Conservation (phyloP, 257 asterid species). For the Nicotiana tomentosiformis region DNA sequence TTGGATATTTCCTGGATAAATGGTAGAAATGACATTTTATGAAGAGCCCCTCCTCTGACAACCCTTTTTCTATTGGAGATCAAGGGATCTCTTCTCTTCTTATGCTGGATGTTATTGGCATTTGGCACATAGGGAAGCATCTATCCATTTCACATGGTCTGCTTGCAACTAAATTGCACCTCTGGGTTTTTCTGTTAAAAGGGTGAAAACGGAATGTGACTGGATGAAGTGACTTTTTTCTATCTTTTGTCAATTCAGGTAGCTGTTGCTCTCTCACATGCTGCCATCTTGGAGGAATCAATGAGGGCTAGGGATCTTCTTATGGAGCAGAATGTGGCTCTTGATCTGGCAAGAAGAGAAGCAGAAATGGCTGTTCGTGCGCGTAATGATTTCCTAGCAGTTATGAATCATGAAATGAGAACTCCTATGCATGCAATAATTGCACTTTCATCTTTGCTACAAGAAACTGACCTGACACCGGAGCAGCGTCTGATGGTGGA, state of each 20-base stretch:
- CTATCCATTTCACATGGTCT: not conserved
- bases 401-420: conserved; percentile 99
- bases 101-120: not conserved
- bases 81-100: not conserved
- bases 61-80: not conserved
- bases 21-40: too few species aligned
- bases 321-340: conserved; percentile 88
- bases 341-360: conserved; percentile 88
- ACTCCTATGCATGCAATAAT: conserved; percentile 97
- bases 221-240: not conserved
- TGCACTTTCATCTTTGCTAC: conserved; percentile 84
- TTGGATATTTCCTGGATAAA: too few species aligned
- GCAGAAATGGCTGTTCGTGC: conserved; percentile 98
- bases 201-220: not conserved
- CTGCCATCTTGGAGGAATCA: conserved; percentile 95
- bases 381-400: conserved; percentile 93
- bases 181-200: not conserved
- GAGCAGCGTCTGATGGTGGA: conserved; percentile 99
- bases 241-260: conserved; percentile 47
- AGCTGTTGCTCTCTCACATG: conserved; percentile 99
- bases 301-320: conserved; percentile 96
- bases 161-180: not conserved
- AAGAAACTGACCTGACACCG: conserved; percentile 80
- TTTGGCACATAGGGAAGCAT: not conserved
- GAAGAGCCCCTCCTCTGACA: not conserved